Percentiles rank a stretch among this genome's conserved stretches.
Evolutionary conservation across 2,329 filamentous ascomycete genomes (phyloP).

Genomic region (Cercospora canescens): DNA sequence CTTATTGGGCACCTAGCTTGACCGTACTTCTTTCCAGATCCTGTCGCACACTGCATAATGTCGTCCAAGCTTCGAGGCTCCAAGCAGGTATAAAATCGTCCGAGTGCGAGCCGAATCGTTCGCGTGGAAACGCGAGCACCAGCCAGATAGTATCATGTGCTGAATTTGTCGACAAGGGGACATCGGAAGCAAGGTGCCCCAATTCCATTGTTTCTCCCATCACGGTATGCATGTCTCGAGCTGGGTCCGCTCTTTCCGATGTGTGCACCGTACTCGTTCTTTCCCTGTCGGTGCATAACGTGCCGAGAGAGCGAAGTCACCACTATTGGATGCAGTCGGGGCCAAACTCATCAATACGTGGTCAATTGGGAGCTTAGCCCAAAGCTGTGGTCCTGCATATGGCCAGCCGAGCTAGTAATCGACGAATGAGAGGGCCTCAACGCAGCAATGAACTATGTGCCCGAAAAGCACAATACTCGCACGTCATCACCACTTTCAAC

Average conservation of each 20-base stretch:
- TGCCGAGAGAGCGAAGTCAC: neutral
- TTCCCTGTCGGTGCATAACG: neutral
- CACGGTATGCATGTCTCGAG: neutral
- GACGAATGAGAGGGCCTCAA: neutral
- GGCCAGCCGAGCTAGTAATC: neutral
- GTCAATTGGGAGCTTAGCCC: neutral
- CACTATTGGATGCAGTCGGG: too few species aligned
- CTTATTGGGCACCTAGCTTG: neutral
- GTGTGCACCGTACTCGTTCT: neutral
- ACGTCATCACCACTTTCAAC: neutral
- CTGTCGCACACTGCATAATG: neutral
- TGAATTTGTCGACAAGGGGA: too few species aligned
- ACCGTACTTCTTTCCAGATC: neutral
- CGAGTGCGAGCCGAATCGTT: too few species aligned
- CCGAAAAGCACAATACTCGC: neutral
- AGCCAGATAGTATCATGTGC: too few species aligned
- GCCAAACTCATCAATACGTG: too few species aligned
- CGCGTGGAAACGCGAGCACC: too few species aligned
- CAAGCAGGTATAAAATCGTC: neutral
- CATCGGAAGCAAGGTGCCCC: neutral
- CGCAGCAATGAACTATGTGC: neutral
- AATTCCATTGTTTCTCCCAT: neutral
- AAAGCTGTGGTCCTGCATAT: neutral
- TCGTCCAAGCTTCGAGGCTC: neutral
- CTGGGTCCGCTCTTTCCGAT: neutral